Evolutionary conservation across 495 filamentous ascomycete genomes (phyloP).

Genomic region (Penicillium coprophilum): DNA sequence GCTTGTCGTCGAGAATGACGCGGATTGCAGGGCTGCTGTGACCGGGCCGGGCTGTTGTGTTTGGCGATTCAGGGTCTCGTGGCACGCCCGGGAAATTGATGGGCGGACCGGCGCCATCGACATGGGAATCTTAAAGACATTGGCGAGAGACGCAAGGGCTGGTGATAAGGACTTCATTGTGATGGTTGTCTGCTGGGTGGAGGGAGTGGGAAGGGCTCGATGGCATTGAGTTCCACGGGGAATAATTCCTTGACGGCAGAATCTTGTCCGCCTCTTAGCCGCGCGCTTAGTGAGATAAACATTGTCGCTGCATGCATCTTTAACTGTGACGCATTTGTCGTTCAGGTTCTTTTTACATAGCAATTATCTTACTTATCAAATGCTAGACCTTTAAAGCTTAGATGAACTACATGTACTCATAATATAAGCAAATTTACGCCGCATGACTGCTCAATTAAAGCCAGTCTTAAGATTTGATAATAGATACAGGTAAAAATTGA

Average conservation of each 20-base stretch:
- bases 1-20: conserved; percentile 47
- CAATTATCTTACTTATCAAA: neutral
- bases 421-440: neutral
- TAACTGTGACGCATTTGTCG: neutral
- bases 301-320: neutral
- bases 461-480: neutral
- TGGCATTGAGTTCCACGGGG: conserved; percentile 21
- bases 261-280: conserved; percentile 32
- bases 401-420: neutral
- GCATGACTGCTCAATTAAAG: neutral
- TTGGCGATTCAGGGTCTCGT: conserved; percentile 29
- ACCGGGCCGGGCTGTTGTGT: conserved; percentile 29
- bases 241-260: conserved; percentile 37
- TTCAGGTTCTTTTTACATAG: neutral
- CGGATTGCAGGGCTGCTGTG: conserved; percentile 33
- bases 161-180: conserved; percentile 46
- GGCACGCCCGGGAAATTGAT: conserved; percentile 28
- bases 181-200: conserved; percentile 22
- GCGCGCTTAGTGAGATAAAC: conserved; percentile 29
- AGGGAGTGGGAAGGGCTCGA: conserved; percentile 11
- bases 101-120: conserved; percentile 34
- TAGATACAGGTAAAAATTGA: neutral
- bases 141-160: conserved; percentile 46
- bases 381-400: too few relatives aligned
- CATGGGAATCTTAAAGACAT: conserved; percentile 45